These are phyloP conservation scores for Starmerella etchellsii DNA, from an alignment of 805 yeast species.

Conservation along the genomic window DNA sequence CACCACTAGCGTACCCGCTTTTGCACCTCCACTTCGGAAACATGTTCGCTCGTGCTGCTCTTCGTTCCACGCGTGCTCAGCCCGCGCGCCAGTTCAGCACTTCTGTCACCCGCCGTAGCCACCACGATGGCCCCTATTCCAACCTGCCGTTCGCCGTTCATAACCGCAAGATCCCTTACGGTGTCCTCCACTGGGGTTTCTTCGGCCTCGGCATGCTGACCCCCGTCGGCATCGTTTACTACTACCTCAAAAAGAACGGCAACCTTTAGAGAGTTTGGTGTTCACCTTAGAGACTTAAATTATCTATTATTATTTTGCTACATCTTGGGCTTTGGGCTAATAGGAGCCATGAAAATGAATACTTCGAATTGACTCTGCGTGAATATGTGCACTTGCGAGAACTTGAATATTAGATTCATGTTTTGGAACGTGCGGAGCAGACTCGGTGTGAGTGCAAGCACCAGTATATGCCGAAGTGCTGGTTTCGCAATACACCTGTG, in stretches of 20 bases:
- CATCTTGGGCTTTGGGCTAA: not conserved
- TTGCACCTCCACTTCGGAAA: too few relatives aligned
- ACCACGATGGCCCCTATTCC: slow-evolving; percentile 73
- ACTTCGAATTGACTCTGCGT: not conserved
- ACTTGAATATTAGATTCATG: slow-evolving; percentile 1
- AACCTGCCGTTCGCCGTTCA: slow-evolving; percentile 92
- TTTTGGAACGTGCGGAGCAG: not conserved
- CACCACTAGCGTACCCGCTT: too few relatives aligned
- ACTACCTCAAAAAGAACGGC: slow-evolving; percentile 84
- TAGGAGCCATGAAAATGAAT: not conserved
- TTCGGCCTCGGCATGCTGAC: slow-evolving; percentile 52
- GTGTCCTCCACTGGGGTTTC: slow-evolving; percentile 67
- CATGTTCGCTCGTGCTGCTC: slow-evolving; percentile 18
- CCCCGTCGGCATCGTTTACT: slow-evolving; percentile 68
- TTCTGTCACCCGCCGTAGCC: slow-evolving; percentile 24
- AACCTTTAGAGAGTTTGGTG: slow-evolving; percentile 16
- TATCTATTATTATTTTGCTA: not conserved
- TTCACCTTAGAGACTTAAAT: too few relatives aligned
- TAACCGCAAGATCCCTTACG: slow-evolving; percentile 83
- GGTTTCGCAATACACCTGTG: slow-evolving; percentile 1
- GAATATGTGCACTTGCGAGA: not conserved
- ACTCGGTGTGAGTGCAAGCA: slow-evolving; percentile 3
- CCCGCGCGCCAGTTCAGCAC: slow-evolving; percentile 20
- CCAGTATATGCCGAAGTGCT: not conserved
- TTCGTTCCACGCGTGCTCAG: slow-evolving; percentile 12